Evolutionary conservation across 2,329 filamentous ascomycete genomes (phyloP), one percentile per base, ranked within the genome.

Genomic region (Exophiala calicioides): DNA sequence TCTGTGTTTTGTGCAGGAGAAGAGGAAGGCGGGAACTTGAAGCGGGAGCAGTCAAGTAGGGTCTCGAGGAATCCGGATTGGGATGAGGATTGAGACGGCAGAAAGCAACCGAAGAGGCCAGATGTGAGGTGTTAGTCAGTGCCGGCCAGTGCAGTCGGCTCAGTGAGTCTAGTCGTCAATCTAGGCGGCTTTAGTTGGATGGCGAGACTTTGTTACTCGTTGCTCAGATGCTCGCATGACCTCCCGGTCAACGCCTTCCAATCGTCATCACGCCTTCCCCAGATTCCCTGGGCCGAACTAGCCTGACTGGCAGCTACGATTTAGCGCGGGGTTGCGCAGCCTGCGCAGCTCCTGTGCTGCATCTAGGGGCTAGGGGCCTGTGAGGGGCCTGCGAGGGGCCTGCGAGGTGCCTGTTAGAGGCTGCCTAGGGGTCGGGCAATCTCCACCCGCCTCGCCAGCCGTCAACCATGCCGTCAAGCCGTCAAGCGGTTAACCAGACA

Each of bases 141-240:
- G n/a, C n/a, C n/a, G n/a, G n/a, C 26, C 9, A 29, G 26, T 31
- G 27, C n/a, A 35, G 32, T 19, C 13, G 30, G 30, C n/a, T n/a
- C n/a, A 36, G 24, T 34, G 38, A 37, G 26, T 29, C 23, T 31
- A 41, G 26, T 41, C 19, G 5, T 8, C n/a, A 7, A 27, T 19
- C 20, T 27, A 31, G 26, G 9, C 24, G 18, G 27, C 37, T 5
- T 10, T 32, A 27, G 26, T 23, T 4, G 15, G 23, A 15, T 29
- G 36, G 7, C 7, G n/a, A n/a, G 24, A 7, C 7, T 40, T 13
- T 40, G 19, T 40, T 24, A 15, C 24, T 35, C 19, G 19, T 15
- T 23, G 33, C 15, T 19, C 33, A 5, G 19, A 23, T 55, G 52
- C 52, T 52, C 52, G 52, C 52, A 55, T 55, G 52, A 55, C 47